A percentile compares a stretch with the other conserved stretches of the same genome.
These are phyloP conservation scores for Neurospora sp. DNA, from an alignment of 495 filamentous ascomycete species.

Conservation along the genomic window DNA sequence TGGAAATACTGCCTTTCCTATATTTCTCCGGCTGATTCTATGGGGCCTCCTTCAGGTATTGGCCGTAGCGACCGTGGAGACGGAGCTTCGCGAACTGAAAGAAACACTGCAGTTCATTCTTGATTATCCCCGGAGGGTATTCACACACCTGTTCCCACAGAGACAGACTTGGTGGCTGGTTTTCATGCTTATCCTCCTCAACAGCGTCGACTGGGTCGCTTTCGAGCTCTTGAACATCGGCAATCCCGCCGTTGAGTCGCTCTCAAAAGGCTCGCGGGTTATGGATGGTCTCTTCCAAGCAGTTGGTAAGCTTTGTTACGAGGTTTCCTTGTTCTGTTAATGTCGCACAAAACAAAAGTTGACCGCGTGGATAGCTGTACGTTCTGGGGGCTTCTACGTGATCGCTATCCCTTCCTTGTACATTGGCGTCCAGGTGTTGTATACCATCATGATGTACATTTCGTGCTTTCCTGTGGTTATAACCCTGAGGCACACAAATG, in stretches of 20 bases:
- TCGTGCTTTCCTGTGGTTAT: conserved; percentile 69
- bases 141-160: conserved; percentile 74
- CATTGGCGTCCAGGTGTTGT: conserved; percentile 66
- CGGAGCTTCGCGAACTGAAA: conserved; percentile 30
- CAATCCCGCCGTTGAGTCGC: conserved; percentile 48
- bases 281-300: conserved; percentile 81
- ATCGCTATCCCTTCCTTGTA: conserved; percentile 60
- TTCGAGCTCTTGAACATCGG: conserved; percentile 74
- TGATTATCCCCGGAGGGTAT: conserved; percentile 65
- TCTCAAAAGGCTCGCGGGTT: conserved; percentile 49
- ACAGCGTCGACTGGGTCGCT: conserved; percentile 69
- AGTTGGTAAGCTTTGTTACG: conserved; percentile 26
- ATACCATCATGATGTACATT: conserved; percentile 93
- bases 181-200: conserved; percentile 60
- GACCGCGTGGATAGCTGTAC: conserved; percentile 44
- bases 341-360: neutral
- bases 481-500: conserved; percentile 54
- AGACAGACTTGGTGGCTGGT: conserved; percentile 74
- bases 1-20: conserved; percentile 70
- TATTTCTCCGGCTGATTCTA: conserved; percentile 68
- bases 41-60: conserved; percentile 46
- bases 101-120: conserved; percentile 73
- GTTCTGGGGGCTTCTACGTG: conserved; percentile 76
- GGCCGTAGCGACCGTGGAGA: conserved; percentile 13
- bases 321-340: neutral